Base-by-base conservation (phyloP, 1,284 basidiomycete genomes). In the Moesziomyces aphidis region DNA sequence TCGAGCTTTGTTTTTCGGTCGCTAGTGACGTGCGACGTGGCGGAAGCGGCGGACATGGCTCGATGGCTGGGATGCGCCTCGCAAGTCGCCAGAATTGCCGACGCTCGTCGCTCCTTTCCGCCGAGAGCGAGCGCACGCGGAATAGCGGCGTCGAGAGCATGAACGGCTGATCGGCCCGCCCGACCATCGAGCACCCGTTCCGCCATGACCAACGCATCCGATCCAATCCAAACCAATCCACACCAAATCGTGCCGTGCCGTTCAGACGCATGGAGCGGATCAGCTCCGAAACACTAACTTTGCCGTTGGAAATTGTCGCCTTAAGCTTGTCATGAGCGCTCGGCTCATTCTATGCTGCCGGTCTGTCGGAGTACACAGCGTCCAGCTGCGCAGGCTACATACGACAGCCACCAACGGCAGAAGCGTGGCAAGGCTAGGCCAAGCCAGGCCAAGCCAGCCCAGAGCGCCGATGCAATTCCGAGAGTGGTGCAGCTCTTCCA, bases 81-180 rank as follows among this genome's bases (percentile, higher is more conserved):
- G 31, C 6, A 28, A 28, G 26, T 28, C 26, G 26, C 26, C 26
- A 6, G 26, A 28, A 28, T 7, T 28, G 6, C 5, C 8, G 15
- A 3, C 11, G 15, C 39, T 39, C 39, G 39, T 15, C 28, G n/a
- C 11, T 31, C 24, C 36, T 15, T 6, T 43, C 21, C 36, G 47
- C 54, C 54, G 28, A 55, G 26, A 56, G 15, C n/a, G 31, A 36
- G 26, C 31, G 31, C 17, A 39, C 43, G 44, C 52, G 57, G 57
- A 59, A 59, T 59, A 44, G 57, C 57, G 57, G 52, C 50, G 57
- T 44, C 55, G 8, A 42, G 21, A 49, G 55, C 55, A 56, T 57
- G 23, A 44, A 57, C 21, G 21, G 11, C 13, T 34, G 31, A 13
- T 24, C 39, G 39, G 22, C 19, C 47, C 39, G 8, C 4, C 34